These are phyloP conservation scores for Zygoascus sp. DNA, from an alignment of 1,139 yeast genomes.

Conservation along the genomic window DNA sequence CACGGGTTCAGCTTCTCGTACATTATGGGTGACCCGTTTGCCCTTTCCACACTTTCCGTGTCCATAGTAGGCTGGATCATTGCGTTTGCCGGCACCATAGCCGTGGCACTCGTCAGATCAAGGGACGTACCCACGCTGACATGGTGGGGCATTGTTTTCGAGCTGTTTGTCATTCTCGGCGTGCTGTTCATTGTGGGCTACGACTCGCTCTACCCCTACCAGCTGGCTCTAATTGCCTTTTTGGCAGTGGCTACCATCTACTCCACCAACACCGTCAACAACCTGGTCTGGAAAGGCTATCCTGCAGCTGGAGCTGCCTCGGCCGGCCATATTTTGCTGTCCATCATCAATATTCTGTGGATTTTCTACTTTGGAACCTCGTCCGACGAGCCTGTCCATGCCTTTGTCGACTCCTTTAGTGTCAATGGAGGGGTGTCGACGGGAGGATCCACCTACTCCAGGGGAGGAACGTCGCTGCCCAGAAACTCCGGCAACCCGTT, in stretches of 20 bases:
- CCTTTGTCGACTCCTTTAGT: slow-evolving; percentile 74
- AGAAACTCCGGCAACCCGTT: slow-evolving; percentile 16
- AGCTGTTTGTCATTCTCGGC: slow-evolving; percentile 54
- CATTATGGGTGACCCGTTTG: slow-evolving; percentile 40
- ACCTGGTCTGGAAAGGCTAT: slow-evolving; percentile 61
- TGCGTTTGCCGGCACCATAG: slow-evolving; percentile 80
- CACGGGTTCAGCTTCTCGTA: slow-evolving; percentile 20
- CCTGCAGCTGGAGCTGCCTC: slow-evolving; percentile 81
- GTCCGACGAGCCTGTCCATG: slow-evolving; percentile 58
- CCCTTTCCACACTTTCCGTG: slow-evolving; percentile 36
- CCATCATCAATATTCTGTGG: slow-evolving; percentile 74
- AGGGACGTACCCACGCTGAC: slow-evolving; percentile 62
- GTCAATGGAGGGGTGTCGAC: slow-evolving; percentile 23
- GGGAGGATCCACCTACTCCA: slow-evolving; percentile 9
- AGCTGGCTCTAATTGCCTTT: slow-evolving; percentile 53
- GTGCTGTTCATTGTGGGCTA: slow-evolving; percentile 60
- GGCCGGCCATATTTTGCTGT: slow-evolving; percentile 82
- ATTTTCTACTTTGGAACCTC: slow-evolving; percentile 68
- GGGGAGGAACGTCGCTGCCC: slow-evolving; percentile 15
- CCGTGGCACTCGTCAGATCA: slow-evolving; percentile 39
- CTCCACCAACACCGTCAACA: slow-evolving; percentile 77
- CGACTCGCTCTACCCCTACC: slow-evolving; percentile 68
- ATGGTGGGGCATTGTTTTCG: slow-evolving; percentile 97
- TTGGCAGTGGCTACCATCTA: slow-evolving; percentile 69
- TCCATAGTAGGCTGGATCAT: slow-evolving; percentile 61